Evolutionary conservation across 306 rosid genomes (phyloP).

Genomic region (Cyamopsis tetragonoloba): DNA sequence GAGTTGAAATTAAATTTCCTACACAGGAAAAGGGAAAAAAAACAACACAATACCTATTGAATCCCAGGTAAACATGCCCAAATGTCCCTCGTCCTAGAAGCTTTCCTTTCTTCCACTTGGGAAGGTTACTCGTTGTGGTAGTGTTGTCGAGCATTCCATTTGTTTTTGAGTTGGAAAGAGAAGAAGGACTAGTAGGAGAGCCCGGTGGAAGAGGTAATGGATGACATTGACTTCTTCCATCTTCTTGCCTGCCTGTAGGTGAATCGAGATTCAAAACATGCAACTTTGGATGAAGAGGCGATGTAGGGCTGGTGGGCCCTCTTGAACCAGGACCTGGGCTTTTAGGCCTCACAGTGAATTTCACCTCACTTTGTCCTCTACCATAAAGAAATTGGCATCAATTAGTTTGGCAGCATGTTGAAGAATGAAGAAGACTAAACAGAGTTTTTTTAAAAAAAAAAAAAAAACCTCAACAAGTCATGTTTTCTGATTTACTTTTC

Average conservation of each 20-base stretch:
- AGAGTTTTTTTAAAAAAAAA: too few species aligned
- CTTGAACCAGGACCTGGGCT: slow-evolving; percentile 84
- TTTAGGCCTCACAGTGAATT: slow-evolving; percentile 48
- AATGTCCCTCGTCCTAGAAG: slow-evolving; percentile 95
- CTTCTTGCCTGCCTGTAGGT: slow-evolving; percentile 69
- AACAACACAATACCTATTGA: slow-evolving; percentile 63
- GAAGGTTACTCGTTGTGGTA: slow-evolving; percentile 22
- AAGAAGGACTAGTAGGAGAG: slow-evolving; percentile 79
- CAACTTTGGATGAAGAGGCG: slow-evolving; percentile 75
- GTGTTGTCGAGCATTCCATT: slow-evolving; percentile 37
- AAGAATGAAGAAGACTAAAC: slow-evolving; percentile 8
- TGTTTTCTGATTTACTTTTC: neutral
- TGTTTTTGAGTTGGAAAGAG: slow-evolving; percentile 43
- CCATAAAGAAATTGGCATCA: slow-evolving; percentile 32
- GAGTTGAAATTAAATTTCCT: slow-evolving; percentile 16
- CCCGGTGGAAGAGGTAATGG: slow-evolving; percentile 96
- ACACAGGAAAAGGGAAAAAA: neutral
- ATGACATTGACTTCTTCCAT: slow-evolving; percentile 69
- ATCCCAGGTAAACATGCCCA: slow-evolving; percentile 94
- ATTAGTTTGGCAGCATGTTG: slow-evolving; percentile 22
- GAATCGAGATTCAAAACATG: slow-evolving; percentile 58
- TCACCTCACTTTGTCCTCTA: slow-evolving; percentile 60
- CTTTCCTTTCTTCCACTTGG: slow-evolving; percentile 93
- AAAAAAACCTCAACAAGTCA: neutral
- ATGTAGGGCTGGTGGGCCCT: slow-evolving; percentile 90